phyloP scores from a whole-genome alignment of 257 asterid genomes.

The Jaltomata sinuosa region DNA sequence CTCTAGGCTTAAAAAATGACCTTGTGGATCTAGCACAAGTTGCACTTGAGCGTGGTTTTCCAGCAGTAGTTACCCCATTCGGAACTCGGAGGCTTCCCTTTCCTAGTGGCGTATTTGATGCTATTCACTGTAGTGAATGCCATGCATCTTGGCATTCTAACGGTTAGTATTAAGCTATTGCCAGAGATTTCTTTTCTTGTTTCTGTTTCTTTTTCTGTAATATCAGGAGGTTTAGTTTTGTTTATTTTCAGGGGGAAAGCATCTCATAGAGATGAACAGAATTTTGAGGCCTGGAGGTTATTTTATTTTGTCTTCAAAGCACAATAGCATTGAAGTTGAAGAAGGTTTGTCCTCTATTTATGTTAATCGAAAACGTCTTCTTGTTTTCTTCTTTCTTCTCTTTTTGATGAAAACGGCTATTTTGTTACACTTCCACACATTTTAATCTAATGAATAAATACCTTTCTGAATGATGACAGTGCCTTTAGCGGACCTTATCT shows the following conservation, averaged over 20 bases:
- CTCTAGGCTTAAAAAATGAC: slow-evolving; percentile 85
- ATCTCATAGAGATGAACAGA: slow-evolving; percentile 84
- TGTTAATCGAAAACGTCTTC: not conserved
- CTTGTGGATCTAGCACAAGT: slow-evolving; percentile 79
- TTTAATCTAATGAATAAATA: not conserved
- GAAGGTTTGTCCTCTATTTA: slow-evolving; percentile 54
- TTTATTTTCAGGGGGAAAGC: slow-evolving; percentile 72
- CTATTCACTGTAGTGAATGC: slow-evolving; percentile 82
- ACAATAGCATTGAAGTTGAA: slow-evolving; percentile 69
- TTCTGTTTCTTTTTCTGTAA: slow-evolving; percentile 9
- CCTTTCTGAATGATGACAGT: not conserved
- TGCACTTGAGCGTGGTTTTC: slow-evolving; percentile 91
- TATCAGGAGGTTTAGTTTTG: not conserved
- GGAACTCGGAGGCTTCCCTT: slow-evolving; percentile 70
- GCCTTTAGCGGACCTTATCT: not conserved
- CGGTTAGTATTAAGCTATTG: slow-evolving; percentile 34
- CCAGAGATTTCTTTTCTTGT: not conserved
- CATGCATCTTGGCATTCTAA: slow-evolving; percentile 70
- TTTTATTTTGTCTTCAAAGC: slow-evolving; percentile 71
- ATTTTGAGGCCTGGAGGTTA: slow-evolving; percentile 95
- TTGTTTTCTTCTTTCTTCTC: not conserved
- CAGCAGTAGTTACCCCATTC: slow-evolving; percentile 73
- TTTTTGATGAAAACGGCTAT: not conserved
- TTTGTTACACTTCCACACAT: not conserved
- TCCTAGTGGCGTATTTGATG: slow-evolving; percentile 93